Evolutionary conservation across 805 yeast genomes (phyloP).

Genomic region (Starmerella vitae): DNA sequence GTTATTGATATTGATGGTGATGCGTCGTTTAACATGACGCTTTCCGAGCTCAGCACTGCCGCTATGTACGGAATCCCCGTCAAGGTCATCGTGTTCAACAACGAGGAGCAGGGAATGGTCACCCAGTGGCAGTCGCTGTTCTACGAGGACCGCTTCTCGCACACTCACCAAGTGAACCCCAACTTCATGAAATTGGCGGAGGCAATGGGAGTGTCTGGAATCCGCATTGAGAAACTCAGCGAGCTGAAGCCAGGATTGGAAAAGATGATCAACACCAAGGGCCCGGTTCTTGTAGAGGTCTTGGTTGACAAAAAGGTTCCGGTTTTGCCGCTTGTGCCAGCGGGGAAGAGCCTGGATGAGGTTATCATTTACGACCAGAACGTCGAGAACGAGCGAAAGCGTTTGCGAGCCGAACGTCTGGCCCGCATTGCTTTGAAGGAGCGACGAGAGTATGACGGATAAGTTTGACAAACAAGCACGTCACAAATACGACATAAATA

Average conservation of each 20-base stretch:
- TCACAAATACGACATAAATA: not conserved
- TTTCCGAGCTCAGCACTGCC: conserved; percentile 84
- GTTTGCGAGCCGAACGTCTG: conserved; percentile 25
- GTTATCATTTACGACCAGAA: conserved; percentile 77
- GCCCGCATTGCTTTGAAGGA: conserved; percentile 22
- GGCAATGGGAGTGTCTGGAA: conserved; percentile 81
- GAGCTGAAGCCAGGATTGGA: conserved; percentile 47
- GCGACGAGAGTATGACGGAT: conserved; percentile 20
- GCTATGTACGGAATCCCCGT: conserved; percentile 88
- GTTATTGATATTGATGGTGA: conserved; percentile 98
- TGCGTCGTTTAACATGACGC: conserved; percentile 97
- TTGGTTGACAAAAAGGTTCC: conserved; percentile 82
- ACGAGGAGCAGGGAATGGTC: conserved; percentile 99
- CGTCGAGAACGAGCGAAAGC: conserved; percentile 45
- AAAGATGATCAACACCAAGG: conserved; percentile 58
- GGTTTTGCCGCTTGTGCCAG: conserved; percentile 96
- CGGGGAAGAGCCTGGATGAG: conserved; percentile 87
- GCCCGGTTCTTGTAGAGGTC: conserved; percentile 87
- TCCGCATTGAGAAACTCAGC: conserved; percentile 55
- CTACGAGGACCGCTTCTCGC: conserved; percentile 95
- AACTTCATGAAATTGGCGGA: conserved; percentile 87
- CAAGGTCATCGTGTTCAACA: conserved; percentile 77
- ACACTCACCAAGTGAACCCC: conserved; percentile 93
- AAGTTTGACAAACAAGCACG: not conserved
- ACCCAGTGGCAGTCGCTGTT: conserved; percentile 98